These are phyloP conservation scores for Penicillium herquei DNA, from an alignment of 495 filamentous ascomycete genomes.

Conservation along the genomic window DNA sequence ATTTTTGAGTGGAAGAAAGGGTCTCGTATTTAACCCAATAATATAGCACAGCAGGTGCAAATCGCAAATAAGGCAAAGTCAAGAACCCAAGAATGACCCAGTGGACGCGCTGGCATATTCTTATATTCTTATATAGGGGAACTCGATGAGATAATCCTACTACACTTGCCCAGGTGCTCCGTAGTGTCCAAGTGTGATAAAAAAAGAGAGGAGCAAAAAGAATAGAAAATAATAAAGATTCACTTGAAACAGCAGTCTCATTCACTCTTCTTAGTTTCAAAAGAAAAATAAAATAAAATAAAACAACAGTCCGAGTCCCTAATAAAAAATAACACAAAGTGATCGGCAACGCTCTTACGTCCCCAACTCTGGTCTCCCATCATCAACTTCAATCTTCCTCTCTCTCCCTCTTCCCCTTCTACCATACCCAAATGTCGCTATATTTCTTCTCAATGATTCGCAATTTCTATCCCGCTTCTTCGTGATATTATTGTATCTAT, in stretches of 20 bases:
- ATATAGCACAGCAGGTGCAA: too few species aligned
- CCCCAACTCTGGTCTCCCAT: slow-evolving; percentile 12
- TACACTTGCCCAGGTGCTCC: too few species aligned
- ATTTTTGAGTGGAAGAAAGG: not conserved
- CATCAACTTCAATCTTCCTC: slow-evolving; percentile 16
- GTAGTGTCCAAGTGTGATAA: not conserved
- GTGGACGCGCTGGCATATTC: too few species aligned
- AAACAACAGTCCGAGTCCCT: not conserved
- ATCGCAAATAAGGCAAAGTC: too few species aligned
- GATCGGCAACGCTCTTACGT: slow-evolving; percentile 10
- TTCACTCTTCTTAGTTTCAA: too few species aligned
- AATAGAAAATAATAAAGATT: not conserved
- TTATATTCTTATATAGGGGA: too few species aligned
- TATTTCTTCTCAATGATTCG: slow-evolving; percentile 14
- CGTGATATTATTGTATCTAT: slow-evolving; percentile 4
- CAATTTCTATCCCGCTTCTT: slow-evolving; percentile 22
- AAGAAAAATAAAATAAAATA: too few species aligned
- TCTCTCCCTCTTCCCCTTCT: slow-evolving; percentile 10
- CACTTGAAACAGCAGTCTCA: too few species aligned
- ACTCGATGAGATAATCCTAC: too few species aligned
- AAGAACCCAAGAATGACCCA: too few species aligned
- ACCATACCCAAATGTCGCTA: slow-evolving; percentile 10
- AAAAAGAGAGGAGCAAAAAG: not conserved
- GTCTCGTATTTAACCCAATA: too few species aligned
- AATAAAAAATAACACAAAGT: not conserved